Conservation (phyloP, 2,329 filamentous ascomycete species). For the Pseudocercospora musae region DNA sequence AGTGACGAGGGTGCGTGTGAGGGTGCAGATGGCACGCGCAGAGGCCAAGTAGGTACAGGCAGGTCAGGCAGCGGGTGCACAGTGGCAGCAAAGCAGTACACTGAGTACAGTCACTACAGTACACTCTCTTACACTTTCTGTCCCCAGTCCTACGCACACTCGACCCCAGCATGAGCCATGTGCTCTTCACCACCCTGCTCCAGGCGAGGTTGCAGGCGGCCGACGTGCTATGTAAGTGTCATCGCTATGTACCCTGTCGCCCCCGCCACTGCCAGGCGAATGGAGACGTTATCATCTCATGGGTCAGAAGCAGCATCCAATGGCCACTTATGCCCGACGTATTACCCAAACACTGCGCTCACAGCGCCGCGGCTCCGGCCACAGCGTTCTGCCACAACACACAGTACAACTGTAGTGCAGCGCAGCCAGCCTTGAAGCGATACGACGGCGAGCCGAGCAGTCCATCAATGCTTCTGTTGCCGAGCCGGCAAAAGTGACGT, state of each 20-base stretch:
- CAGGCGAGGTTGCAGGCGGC: constrained; percentile 1
- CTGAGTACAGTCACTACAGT: not conserved
- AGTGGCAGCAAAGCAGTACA: not conserved
- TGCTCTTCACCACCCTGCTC: not conserved
- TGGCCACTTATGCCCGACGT: not conserved
- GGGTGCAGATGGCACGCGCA: not conserved
- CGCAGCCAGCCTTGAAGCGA: not conserved
- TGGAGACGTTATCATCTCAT: not conserved
- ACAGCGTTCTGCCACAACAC: not conserved
- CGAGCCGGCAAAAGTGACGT: not conserved
- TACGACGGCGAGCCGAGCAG: not conserved
- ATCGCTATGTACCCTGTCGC: constrained; percentile 1
- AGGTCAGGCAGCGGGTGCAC: not conserved
- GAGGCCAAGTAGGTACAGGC: not conserved
- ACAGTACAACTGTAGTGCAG: not conserved
- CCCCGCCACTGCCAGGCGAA: constrained; percentile 1
- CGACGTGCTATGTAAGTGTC: constrained; percentile 1
- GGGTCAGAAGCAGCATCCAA: constrained; percentile 1
- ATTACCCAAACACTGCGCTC: not conserved
- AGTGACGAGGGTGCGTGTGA: not conserved
- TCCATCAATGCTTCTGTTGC: not conserved
- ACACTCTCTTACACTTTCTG: not conserved
- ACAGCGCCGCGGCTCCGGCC: not conserved
- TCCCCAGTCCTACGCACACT: not conserved
- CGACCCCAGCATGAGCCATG: constrained; percentile 5